phyloP scores from a whole-genome alignment of 2,329 filamentous ascomycete species.

The Xylariaceae sp. region DNA sequence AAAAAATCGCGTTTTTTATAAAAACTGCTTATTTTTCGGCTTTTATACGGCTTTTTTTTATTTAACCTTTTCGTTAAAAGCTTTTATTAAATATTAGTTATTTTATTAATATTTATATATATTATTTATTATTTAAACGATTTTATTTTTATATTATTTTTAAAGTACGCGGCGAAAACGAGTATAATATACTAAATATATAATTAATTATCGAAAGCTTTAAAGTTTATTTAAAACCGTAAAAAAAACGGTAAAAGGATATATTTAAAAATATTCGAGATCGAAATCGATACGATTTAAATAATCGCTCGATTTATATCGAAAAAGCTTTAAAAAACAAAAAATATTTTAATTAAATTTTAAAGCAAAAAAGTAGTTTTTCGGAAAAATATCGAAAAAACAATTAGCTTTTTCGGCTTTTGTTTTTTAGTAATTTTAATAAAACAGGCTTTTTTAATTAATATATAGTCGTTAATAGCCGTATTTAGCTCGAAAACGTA shows the following conservation, averaged over 20 bases:
- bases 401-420: too few species aligned
- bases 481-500: background rate
- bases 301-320: too few species aligned
- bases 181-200: background rate
- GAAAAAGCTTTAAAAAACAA: too few species aligned
- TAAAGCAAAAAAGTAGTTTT: too few species aligned
- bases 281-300: background rate
- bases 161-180: background rate
- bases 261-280: background rate
- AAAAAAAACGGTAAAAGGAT: background rate
- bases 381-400: too few species aligned
- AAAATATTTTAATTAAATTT: too few species aligned
- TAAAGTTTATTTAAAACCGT: background rate
- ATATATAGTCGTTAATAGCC: background rate
- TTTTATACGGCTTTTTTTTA: background rate
- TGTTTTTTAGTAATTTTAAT: too few species aligned
- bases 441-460: too few species aligned
- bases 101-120: background rate
- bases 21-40: background rate
- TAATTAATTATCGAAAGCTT: background rate
- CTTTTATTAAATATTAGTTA: too few species aligned
- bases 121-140: background rate
- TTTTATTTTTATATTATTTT: background rate
- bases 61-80: too few species aligned
- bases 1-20: background rate